phyloP scores from a whole-genome alignment of 805 yeast species.

The Starmerella sp. region DNA sequence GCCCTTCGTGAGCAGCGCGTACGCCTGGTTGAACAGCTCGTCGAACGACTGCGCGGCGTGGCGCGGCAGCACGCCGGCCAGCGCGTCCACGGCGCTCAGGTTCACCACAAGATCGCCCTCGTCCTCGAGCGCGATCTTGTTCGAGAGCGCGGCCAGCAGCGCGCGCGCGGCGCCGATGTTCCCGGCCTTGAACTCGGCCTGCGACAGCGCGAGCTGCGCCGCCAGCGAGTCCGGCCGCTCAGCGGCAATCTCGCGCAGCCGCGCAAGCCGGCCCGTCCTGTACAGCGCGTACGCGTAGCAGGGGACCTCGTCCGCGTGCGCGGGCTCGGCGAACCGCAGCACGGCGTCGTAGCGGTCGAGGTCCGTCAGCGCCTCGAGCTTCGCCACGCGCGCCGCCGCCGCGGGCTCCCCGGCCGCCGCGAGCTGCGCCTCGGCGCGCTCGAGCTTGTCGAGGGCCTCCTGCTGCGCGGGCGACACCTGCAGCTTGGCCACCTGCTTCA shows the following conservation, averaged over 20 bases:
- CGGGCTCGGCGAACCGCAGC: slow-evolving; percentile 25
- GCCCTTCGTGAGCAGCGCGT: slow-evolving; percentile 37
- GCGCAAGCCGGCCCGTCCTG: slow-evolving; percentile 39
- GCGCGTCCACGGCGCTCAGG: slow-evolving; percentile 41
- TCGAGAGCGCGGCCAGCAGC: slow-evolving; percentile 22
- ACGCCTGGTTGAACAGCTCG: slow-evolving; percentile 47
- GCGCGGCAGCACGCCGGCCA: slow-evolving; percentile 12
- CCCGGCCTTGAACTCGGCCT: slow-evolving; percentile 42
- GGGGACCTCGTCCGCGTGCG: slow-evolving; percentile 19
- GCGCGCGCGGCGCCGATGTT: slow-evolving; percentile 34
- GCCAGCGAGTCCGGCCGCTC: slow-evolving; percentile 3
- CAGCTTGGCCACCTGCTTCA: slow-evolving; percentile 15
- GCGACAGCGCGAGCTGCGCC: slow-evolving; percentile 43
- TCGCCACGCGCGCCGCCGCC: slow-evolving; percentile 30
- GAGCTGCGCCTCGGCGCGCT: slow-evolving; percentile 27
- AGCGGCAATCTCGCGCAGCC: slow-evolving; percentile 23
- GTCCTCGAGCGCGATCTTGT: slow-evolving; percentile 36
- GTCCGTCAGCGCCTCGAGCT: slow-evolving; percentile 49
- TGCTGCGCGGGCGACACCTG: slow-evolving; percentile 17
- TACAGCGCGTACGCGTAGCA: slow-evolving; percentile 53
- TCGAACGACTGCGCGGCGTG: slow-evolving; percentile 37
- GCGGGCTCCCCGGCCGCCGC: slow-evolving; percentile 24
- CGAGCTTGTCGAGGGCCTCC: slow-evolving; percentile 30
- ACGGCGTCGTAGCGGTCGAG: slow-evolving; percentile 47
- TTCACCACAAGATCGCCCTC: slow-evolving; percentile 46